Base-by-base conservation (phyloP, 768 basidiomycete species). In the Podaxis sp. region DNA sequence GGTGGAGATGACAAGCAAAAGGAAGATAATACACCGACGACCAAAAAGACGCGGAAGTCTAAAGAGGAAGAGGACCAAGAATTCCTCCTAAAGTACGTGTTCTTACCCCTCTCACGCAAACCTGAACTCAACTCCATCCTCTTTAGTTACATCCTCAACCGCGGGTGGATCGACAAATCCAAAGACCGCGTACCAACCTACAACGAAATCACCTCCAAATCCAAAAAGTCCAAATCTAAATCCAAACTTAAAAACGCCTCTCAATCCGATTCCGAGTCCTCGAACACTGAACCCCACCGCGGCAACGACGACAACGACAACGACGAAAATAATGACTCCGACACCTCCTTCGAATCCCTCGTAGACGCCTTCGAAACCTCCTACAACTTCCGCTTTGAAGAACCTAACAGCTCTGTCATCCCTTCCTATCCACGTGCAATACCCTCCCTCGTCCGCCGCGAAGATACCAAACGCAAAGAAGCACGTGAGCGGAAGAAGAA, bases 371-470 rank as follows among this genome's bases (percentile, higher is more conserved):
- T 98, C 65, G 97, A 99, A 75, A 86, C 85, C n/a, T 91, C 90
- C 14, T 99, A 98, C 76, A 98, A 98, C 73, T 97, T 97, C 76
- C 87, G 97, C 56, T 99, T 93, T 71, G 96, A 99, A 72, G 96
- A 99, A 73, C 90, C 92, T 85, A 93, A 68, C 67, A 93, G 86
- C 25, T 59, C 62, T 11, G 61, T 38, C 7, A 70, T 68, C 28
- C 65, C 65, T 80, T 78, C 90, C 0, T 91, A 90, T 73, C 93
- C 96, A 3, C 91, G 97, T 63, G 79, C 82, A 67, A 68, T 91
- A 21, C 68, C 81, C 57, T 81, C 86, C 52, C 72, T 80, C 59
- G 85, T 89, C 50, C 86, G 91, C 16, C 82, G 93, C 48, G 79
- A 82, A 65, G 90, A 93, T 67, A 87, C 87, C 0, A 83, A 83